Conservation (phyloP, 1,284 basidiomycete genomes). For the Cryptococcus amylolentus region DNA sequence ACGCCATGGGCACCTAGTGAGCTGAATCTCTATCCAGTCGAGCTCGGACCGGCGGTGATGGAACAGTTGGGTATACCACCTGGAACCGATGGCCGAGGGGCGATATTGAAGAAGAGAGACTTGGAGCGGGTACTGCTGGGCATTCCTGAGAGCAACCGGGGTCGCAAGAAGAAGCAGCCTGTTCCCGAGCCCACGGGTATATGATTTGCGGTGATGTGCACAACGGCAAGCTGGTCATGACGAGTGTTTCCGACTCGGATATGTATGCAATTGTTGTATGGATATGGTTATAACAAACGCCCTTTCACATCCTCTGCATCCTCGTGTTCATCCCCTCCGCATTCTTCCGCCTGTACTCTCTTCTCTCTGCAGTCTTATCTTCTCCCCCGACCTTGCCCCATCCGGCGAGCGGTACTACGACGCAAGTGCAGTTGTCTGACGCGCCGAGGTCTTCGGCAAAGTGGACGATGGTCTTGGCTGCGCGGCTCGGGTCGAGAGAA, state of each 20-base stretch:
- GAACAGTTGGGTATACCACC: constrained; percentile 4
- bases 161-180: not conserved
- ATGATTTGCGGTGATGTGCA: too few species aligned
- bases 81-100: constrained; percentile 1
- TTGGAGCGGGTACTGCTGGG: constrained; percentile 6
- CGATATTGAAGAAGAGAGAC: constrained; percentile 3
- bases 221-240: too few species aligned
- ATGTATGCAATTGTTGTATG: too few species aligned
- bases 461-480: constrained; percentile 75
- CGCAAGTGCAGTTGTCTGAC: constrained; percentile 85
- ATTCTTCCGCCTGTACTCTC: constrained; percentile 73
- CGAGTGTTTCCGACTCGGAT: too few species aligned
- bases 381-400: constrained; percentile 73
- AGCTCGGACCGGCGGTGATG: constrained; percentile 8
- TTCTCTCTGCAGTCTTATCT: constrained; percentile 73
- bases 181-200: too few species aligned
- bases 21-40: constrained; percentile 1
- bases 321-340: constrained; percentile 53
- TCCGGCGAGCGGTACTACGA: constrained; percentile 88
- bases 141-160: not conserved
- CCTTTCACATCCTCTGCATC: constrained; percentile 47
- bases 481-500: constrained; percentile 67
- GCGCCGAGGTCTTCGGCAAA: constrained; percentile 89
- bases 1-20: not conserved
- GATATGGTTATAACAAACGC: not conserved